Conservation (phyloP, 1,284 basidiomycete species). For the Grifola frondosa region DNA sequence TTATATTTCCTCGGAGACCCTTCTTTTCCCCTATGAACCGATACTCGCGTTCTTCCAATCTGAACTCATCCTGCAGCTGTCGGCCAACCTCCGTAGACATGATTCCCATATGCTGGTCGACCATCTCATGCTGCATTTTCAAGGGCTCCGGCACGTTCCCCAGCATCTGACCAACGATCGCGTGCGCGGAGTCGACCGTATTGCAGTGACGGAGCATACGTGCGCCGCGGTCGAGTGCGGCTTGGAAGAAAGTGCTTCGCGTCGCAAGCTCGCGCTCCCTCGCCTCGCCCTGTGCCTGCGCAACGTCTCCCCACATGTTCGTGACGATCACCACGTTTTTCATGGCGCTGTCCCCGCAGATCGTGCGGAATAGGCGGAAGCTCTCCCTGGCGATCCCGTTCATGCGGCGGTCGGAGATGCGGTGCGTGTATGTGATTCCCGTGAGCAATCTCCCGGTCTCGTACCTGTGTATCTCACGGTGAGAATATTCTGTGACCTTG, state of each 20-base stretch:
- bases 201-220: constrained; percentile 12
- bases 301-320: constrained; percentile 49
- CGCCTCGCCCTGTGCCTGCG: constrained; percentile 11
- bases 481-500: too few relatives aligned
- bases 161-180: constrained; percentile 3
- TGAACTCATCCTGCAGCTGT: constrained; percentile 9
- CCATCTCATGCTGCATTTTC: constrained; percentile 11
- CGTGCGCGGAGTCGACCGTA: constrained; percentile 4
- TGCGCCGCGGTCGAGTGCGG: constrained; percentile 13
- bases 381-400: constrained; percentile 48
- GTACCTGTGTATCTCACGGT: constrained; percentile 34
- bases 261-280: constrained; percentile 13
- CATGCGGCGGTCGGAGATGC: constrained; percentile 50
- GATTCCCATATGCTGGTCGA: constrained; percentile 7
- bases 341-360: constrained; percentile 49
- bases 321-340: constrained; percentile 51
- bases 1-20: too few relatives aligned
- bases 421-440: constrained; percentile 54
- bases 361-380: constrained; percentile 47
- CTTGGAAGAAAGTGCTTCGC: constrained; percentile 13
- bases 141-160: constrained; percentile 3
- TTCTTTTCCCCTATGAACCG: too few relatives aligned
- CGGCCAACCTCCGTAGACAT: constrained; percentile 6
- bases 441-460: constrained; percentile 38
- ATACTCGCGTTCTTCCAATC: too few relatives aligned